phyloP scores from a whole-genome alignment of 805 yeast species.

The Candida bentonensis region DNA sequence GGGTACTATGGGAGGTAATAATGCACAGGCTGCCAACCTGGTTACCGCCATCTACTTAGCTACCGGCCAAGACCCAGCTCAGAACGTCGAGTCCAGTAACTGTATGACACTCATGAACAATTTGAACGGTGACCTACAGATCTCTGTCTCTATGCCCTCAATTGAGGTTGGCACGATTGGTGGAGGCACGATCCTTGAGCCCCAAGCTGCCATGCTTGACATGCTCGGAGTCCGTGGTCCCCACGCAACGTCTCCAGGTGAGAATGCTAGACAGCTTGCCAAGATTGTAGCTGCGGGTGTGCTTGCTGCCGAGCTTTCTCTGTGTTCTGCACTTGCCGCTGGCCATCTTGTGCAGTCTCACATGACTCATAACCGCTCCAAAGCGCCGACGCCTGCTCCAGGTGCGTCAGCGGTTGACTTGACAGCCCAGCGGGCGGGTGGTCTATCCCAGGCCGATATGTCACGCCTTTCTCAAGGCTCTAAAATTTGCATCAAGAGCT shows the following conservation, averaged over 20 bases:
- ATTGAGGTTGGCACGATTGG: constrained; percentile 99
- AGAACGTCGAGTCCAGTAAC: constrained; percentile 92
- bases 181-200: constrained; percentile 95
- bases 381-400: constrained; percentile 29
- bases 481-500: constrained; percentile 50
- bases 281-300: constrained; percentile 88
- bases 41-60: constrained; percentile 92
- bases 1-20: constrained; percentile 94
- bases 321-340: constrained; percentile 93
- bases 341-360: constrained; percentile 97
- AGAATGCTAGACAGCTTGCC: constrained; percentile 87
- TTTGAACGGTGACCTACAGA: constrained; percentile 63
- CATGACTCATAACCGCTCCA: constrained; percentile 84
- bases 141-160: constrained; percentile 98
- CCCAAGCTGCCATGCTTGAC: constrained; percentile 94
- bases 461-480: constrained; percentile 54
- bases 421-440: constrained; percentile 13
- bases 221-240: constrained; percentile 93
- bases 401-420: constrained; percentile 13
- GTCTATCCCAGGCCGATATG: constrained; percentile 25
- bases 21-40: constrained; percentile 95
- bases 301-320: constrained; percentile 87
- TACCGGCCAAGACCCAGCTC: constrained; percentile 99
- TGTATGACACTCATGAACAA: constrained; percentile 94
- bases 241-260: constrained; percentile 85